Percentiles rank a stretch among this genome's conserved stretches.
These are phyloP conservation scores for Luffa acutangula DNA, from an alignment of 306 rosid genomes.

Conservation along the genomic window DNA sequence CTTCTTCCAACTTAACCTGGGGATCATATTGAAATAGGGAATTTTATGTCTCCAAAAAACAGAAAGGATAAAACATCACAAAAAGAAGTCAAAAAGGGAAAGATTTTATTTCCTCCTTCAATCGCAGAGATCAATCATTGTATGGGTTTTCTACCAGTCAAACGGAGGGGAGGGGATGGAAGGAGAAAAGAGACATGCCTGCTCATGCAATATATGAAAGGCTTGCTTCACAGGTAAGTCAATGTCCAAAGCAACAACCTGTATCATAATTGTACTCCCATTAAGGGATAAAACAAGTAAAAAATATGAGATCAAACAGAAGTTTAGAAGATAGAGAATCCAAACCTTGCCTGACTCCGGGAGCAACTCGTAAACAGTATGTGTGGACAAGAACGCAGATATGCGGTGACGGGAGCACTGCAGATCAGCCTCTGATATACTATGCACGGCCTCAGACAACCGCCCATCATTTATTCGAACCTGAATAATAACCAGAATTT, in stretches of 20 bases:
- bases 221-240: slow-evolving; percentile 96
- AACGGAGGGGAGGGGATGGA: neutral
- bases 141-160: neutral
- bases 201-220: slow-evolving; percentile 89
- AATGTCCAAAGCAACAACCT: slow-evolving; percentile 87
- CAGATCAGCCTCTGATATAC: slow-evolving; percentile 66
- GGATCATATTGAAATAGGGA: neutral
- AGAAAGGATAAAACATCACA: neutral
- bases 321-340: slow-evolving; percentile 24
- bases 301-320: slow-evolving; percentile 1
- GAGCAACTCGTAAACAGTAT: slow-evolving; percentile 79
- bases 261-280: slow-evolving; percentile 21
- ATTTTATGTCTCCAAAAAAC: neutral
- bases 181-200: slow-evolving; percentile 39
- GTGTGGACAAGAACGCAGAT: slow-evolving; percentile 61
- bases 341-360: slow-evolving; percentile 99
- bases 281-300: slow-evolving; percentile 4
- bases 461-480: slow-evolving; percentile 58
- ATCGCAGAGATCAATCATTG: neutral
- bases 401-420: slow-evolving; percentile 76
- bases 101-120: neutral
- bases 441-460: slow-evolving; percentile 45
- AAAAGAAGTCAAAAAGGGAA: neutral
- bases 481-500: slow-evolving; percentile 31
- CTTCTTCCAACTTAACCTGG: neutral